Conservation (phyloP, 768 basidiomycete species). For the Lentinus tigrinus region DNA sequence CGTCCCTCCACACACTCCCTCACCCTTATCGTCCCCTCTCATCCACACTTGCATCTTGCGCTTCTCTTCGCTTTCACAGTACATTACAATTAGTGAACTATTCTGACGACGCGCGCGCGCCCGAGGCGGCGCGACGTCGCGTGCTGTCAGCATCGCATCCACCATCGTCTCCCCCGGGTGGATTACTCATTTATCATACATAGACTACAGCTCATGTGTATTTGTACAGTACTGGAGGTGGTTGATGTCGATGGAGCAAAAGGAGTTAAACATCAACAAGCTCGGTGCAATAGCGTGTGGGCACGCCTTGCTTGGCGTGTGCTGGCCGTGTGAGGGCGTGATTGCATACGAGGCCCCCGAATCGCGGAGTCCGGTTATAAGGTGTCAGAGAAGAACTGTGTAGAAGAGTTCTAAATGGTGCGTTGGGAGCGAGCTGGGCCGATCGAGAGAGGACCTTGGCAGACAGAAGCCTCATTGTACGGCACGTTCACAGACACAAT, state of each 20-base stretch:
- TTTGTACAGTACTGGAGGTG: conserved; percentile 14
- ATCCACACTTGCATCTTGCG: conserved; percentile 23
- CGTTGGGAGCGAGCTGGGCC: neutral
- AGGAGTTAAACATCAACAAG: conserved; percentile 8
- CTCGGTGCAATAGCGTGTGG: no score
- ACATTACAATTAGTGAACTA: conserved; percentile 19
- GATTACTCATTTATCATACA: conserved; percentile 16
- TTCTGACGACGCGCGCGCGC: conserved; percentile 8
- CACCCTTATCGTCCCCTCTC: conserved; percentile 16
- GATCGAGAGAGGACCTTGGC: neutral
- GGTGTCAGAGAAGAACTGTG: neutral
- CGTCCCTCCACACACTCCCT: conserved; percentile 11
- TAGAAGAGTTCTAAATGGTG: neutral
- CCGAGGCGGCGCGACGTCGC: conserved; percentile 2
- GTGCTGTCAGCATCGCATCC: conserved; percentile 9
- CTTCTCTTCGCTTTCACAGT: conserved; percentile 26
- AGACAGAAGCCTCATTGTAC: neutral
- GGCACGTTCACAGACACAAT: neutral
- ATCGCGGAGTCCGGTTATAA: neutral
- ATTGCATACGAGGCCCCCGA: neutral
- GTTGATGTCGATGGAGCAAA: conserved; percentile 5
- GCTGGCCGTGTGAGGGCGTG: neutral
- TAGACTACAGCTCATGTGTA: conserved; percentile 20
- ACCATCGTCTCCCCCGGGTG: conserved; percentile 3
- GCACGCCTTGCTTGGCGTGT: neutral